Evolutionary conservation across 2,329 filamentous ascomycete species (phyloP).

Genomic region (Phyllachora maydis): DNA sequence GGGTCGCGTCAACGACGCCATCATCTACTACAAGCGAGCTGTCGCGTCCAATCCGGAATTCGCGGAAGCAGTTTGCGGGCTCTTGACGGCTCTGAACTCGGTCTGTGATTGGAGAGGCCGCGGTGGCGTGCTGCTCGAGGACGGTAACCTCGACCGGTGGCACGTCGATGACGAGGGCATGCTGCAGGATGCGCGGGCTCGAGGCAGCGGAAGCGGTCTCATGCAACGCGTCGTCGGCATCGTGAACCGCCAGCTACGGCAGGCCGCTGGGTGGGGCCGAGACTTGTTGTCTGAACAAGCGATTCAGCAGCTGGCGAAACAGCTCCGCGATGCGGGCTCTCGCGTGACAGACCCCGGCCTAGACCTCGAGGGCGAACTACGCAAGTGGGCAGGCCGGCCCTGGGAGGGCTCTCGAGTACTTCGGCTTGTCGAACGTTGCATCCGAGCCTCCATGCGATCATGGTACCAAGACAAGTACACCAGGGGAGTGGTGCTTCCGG

Average conservation of each 20-base stretch:
- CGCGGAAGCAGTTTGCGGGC: slow-evolving; percentile 86
- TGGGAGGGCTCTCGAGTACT: slow-evolving; percentile 83
- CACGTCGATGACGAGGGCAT: slow-evolving; percentile 75
- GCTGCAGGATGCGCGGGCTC: slow-evolving; percentile 50
- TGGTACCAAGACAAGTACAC: slow-evolving; percentile 78
- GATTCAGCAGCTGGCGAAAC: slow-evolving; percentile 26
- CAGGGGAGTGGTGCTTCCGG: slow-evolving; percentile 29
- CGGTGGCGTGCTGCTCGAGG: slow-evolving; percentile 61
- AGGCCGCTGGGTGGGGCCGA: slow-evolving; percentile 71
- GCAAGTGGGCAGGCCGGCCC: slow-evolving; percentile 47
- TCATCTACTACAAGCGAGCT: slow-evolving; percentile 75
- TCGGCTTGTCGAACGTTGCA: slow-evolving; percentile 66
- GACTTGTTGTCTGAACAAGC: slow-evolving; percentile 40
- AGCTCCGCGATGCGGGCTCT: slow-evolving; percentile 20
- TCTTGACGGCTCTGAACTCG: slow-evolving; percentile 88
- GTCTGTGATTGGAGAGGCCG: slow-evolving; percentile 88
- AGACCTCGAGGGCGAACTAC: slow-evolving; percentile 18
- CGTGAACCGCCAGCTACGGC: slow-evolving; percentile 67
- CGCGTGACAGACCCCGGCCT: slow-evolving; percentile 12
- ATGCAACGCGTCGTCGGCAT: slow-evolving; percentile 83
- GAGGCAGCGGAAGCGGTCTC: slow-evolving; percentile 50
- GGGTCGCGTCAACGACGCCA: slow-evolving; percentile 79
- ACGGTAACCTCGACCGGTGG: slow-evolving; percentile 67
- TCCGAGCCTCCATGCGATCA: slow-evolving; percentile 55
- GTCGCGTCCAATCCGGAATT: slow-evolving; percentile 88